Base-by-base conservation (phyloP, 2,329 filamentous ascomycete species). In the Trichoderma sp. region DNA sequence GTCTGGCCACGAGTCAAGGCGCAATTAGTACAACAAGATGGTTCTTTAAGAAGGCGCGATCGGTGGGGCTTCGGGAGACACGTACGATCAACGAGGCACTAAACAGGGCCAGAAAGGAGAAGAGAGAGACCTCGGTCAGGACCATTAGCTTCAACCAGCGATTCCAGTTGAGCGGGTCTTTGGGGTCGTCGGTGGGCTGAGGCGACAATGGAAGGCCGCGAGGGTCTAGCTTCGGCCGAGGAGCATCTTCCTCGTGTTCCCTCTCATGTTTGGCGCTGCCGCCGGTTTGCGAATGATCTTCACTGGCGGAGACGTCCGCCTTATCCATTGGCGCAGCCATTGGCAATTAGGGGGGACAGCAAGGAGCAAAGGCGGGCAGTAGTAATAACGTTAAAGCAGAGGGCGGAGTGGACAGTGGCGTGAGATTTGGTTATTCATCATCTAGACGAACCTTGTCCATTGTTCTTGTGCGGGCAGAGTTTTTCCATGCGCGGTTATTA, bases 101-200 rank as follows among this genome's bases (percentile, higher is more conserved):
- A 37, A 66, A 54, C 16, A 66, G 58, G 26, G 63, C 52, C 46
- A 66, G 63, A 46, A 66, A 66, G 7, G 63, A 66, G n/a, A 66
- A 58, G 11, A 66, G 18, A 14, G 63, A 66, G 26, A 66, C 63
- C 52, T 66, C 63, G 11, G 26, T 24, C 8, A 66, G 52, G 26
- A 66, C 63, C 63, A 66, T 66, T n/a, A 66, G 63, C n/a, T 66
- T 66, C 37, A 66, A 34, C 63, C 63, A 66, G 52, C 63, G 52
- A 26, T 66, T 66, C 63, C 63, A 66, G 28, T 66, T 66, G 63
- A 66, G 63, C 52, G 63, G 63, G 21, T 66, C 63, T 46, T 58
- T 66, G 7, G 63, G 63, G 37, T 66, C 63, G 13, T 58, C n/a
- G 14, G 63, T 46, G 8, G 63, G 63, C 52, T 66, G 63, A 13